These are phyloP conservation scores for Auriscalpium orientale DNA, from an alignment of 768 basidiomycete species.

Conservation along the genomic window DNA sequence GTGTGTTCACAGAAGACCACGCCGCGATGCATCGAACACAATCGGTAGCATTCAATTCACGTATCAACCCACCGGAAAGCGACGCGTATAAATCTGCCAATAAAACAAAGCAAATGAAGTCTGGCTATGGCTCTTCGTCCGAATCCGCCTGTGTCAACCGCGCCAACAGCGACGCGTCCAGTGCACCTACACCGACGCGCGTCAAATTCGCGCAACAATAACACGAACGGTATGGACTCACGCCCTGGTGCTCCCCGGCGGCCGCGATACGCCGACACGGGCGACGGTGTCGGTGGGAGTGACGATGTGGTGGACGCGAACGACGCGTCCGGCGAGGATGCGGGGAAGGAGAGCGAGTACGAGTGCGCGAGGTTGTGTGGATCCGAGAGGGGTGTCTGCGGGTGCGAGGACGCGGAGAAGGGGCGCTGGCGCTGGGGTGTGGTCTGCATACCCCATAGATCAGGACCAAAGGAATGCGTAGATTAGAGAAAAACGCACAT, in stretches of 20 bases:
- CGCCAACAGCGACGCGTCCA: constrained; percentile 14
- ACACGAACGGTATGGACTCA: constrained; percentile 1
- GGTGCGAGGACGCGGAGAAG: constrained; percentile 7
- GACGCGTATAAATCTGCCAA: no score
- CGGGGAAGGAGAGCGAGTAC: constrained; percentile 7
- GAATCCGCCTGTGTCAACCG: constrained; percentile 10
- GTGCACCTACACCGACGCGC: constrained; percentile 2
- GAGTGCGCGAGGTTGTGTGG: constrained; percentile 14
- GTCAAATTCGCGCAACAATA: background rate
- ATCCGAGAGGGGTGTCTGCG: constrained; percentile 2
- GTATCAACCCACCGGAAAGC: no score
- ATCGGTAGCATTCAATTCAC: no score
- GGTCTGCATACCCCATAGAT: background rate
- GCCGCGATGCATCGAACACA: no score
- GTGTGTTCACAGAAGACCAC: no score
- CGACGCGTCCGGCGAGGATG: constrained; percentile 8
- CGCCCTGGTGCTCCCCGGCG: constrained; percentile 13
- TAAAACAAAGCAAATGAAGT: no score
- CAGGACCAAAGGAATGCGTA: background rate
- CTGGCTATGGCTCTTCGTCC: constrained; percentile 2
- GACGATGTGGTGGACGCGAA: constrained; percentile 6
- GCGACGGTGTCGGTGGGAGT: constrained; percentile 13
- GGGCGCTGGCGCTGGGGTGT: constrained; percentile 16
- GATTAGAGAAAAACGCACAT: background rate
- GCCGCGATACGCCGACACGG: constrained; percentile 10